Percentiles rank a stretch among this genome's conserved stretches.
Conservation (phyloP, 495 filamentous ascomycete genomes). For the Penicillium mononematosum region DNA sequence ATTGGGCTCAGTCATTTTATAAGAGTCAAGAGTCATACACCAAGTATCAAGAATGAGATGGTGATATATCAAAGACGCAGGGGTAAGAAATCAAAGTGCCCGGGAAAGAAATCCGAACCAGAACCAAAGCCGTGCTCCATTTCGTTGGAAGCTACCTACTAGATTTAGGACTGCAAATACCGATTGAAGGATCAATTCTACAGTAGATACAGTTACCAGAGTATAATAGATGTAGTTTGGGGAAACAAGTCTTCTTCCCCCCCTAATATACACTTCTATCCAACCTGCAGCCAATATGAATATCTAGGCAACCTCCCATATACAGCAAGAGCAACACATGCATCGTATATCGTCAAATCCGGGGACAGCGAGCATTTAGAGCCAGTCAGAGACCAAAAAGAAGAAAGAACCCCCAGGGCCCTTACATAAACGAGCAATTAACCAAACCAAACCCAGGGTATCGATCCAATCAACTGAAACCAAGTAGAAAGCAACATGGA, state of each 20-base stretch:
- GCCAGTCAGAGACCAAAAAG: conserved; percentile 2
- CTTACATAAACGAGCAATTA: neutral
- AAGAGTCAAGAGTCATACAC: too few relatives aligned
- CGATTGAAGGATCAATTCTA: too few relatives aligned
- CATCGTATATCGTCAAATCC: conserved; percentile 7
- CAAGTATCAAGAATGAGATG: too few relatives aligned
- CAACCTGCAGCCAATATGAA: conserved; percentile 2
- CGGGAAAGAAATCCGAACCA: too few relatives aligned
- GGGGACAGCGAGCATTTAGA: neutral
- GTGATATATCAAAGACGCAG: too few relatives aligned
- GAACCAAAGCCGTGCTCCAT: too few relatives aligned
- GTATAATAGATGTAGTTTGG: neutral
- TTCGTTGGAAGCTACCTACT: too few relatives aligned
- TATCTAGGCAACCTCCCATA: neutral
- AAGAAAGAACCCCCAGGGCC: neutral
- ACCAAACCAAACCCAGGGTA: conserved; percentile 5
- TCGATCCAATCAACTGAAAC: conserved; percentile 1
- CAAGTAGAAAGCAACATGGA: neutral
- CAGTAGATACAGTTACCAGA: too few relatives aligned
- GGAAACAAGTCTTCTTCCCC: neutral
- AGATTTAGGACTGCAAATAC: too few relatives aligned
- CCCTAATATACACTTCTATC: conserved; percentile 9
- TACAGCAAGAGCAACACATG: neutral
- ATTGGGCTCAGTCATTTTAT: too few relatives aligned
- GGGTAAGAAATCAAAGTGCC: too few relatives aligned